Evolutionary conservation across 495 filamentous ascomycete species (phyloP).

Genomic region (Penicillium pulvis): DNA sequence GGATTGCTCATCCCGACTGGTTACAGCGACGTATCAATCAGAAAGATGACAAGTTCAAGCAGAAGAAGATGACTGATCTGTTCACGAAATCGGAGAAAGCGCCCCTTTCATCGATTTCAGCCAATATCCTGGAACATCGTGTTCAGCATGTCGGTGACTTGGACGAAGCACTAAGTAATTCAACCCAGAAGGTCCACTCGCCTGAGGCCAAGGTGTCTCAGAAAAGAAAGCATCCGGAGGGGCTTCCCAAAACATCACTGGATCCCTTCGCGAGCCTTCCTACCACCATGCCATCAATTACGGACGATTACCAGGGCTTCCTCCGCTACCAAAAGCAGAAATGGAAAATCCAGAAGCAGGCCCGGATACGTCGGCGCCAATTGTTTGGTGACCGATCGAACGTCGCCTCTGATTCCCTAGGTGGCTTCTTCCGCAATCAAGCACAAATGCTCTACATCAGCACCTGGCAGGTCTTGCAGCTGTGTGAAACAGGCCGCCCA

Average conservation of each 20-base stretch:
- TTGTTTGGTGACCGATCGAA: conserved; percentile 86
- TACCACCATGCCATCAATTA: conserved; percentile 79
- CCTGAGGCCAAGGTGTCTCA: conserved; percentile 64
- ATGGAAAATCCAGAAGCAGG: conserved; percentile 97
- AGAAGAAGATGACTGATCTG: conserved; percentile 96
- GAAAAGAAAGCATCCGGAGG: conserved; percentile 83
- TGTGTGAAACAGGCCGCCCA: conserved; percentile 74
- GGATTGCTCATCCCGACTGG: conserved; percentile 96
- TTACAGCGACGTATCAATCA: conserved; percentile 87
- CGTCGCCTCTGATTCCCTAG: conserved; percentile 69
- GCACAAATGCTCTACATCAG: conserved; percentile 85
- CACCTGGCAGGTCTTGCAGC: conserved; percentile 93
- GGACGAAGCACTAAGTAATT: conserved; percentile 77
- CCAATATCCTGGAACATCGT: conserved; percentile 65
- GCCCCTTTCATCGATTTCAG: conserved; percentile 70
- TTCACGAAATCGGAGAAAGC: conserved; percentile 78
- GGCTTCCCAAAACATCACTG: conserved; percentile 56
- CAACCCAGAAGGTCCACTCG: conserved; percentile 68
- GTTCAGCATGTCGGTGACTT: conserved; percentile 64
- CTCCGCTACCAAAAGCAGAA: conserved; percentile 97
- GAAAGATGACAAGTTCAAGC: conserved; percentile 96
- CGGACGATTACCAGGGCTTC: conserved; percentile 86
- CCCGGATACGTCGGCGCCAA: conserved; percentile 81
- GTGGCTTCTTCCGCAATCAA: conserved; percentile 86
- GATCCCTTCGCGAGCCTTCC: conserved; percentile 88